Conservation (phyloP, 768 basidiomycete species). For the Psilocybe subaeruginosa region DNA sequence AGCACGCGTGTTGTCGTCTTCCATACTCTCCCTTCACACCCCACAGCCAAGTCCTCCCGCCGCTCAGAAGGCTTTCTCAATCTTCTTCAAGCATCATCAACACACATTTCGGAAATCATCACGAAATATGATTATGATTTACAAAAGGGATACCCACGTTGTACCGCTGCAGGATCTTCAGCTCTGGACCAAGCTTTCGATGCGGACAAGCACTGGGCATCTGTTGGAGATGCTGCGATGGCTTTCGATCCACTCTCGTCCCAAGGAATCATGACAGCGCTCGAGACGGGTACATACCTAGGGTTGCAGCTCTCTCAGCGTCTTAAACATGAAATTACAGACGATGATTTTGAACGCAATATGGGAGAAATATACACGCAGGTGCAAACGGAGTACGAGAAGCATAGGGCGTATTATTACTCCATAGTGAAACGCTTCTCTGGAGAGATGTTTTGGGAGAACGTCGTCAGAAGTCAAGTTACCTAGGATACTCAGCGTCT, state of each 20-base stretch:
- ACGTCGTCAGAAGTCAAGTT: neutral
- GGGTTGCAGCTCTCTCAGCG: slow-evolving; percentile 22
- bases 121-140: slow-evolving; percentile 24
- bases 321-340: slow-evolving; percentile 2
- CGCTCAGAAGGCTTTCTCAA: slow-evolving; percentile 30
- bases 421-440: slow-evolving; percentile 14
- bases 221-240: slow-evolving; percentile 41
- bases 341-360: slow-evolving; percentile 8
- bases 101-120: slow-evolving; percentile 26
- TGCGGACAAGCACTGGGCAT: slow-evolving; percentile 26
- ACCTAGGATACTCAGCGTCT: too few species aligned
- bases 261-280: slow-evolving; percentile 40
- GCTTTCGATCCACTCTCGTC: slow-evolving; percentile 43
- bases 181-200: slow-evolving; percentile 25
- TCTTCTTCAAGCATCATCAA: slow-evolving; percentile 26
- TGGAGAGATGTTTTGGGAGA: slow-evolving; percentile 14
- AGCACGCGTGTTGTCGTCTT: slow-evolving; percentile 33
- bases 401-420: slow-evolving; percentile 20
- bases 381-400: slow-evolving; percentile 19
- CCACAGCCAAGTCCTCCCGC: slow-evolving; percentile 28
- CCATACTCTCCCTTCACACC: slow-evolving; percentile 29
- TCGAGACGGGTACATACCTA: slow-evolving; percentile 30
- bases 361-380: slow-evolving; percentile 11
- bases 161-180: slow-evolving; percentile 33
- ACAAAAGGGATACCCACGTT: slow-evolving; percentile 17